Percentiles rank a stretch among this genome's conserved stretches.
Conservation (phyloP, 148 eudicot genomes). For the Salicornia ramosissima region DNA sequence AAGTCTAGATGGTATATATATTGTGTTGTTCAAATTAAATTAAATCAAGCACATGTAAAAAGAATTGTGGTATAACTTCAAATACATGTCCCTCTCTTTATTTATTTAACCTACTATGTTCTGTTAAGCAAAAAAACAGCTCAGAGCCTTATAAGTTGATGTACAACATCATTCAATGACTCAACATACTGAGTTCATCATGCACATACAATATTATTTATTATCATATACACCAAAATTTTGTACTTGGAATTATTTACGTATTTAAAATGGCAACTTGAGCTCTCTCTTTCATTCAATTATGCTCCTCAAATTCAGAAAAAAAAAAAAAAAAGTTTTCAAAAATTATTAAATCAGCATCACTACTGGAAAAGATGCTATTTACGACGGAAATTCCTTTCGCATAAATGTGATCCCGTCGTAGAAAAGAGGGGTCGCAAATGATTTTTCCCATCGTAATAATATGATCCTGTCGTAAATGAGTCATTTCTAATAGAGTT, state of each 20-base stretch:
- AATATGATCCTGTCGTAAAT: too few relatives aligned
- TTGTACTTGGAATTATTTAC: constrained; percentile 20
- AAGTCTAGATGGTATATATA: not conserved
- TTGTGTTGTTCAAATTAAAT: not conserved
- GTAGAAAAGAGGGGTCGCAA: too few relatives aligned
- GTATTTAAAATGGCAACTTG: constrained; percentile 10
- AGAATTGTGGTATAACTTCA: not conserved
- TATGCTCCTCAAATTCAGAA: constrained; percentile 8
- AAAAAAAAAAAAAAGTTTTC: not conserved
- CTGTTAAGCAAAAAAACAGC: constrained; percentile 12
- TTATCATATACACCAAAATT: constrained; percentile 26
- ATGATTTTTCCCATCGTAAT: too few relatives aligned
- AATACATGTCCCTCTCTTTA: constrained; percentile 2
- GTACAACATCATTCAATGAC: constrained; percentile 23
- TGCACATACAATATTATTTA: constrained; percentile 21
- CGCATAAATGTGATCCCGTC: too few relatives aligned
- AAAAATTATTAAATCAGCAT: not conserved
- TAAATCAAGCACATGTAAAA: not conserved
- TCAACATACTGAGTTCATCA: constrained; percentile 19
- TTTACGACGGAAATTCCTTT: too few relatives aligned
- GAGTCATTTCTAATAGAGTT: too few relatives aligned
- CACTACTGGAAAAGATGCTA: too few relatives aligned
- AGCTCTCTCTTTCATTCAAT: constrained; percentile 13
- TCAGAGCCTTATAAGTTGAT: constrained; percentile 7
- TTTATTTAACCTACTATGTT: constrained; percentile 12